Conservation (phyloP, 352 stramenopile genomes). For the Pythium phragmiticola region DNA sequence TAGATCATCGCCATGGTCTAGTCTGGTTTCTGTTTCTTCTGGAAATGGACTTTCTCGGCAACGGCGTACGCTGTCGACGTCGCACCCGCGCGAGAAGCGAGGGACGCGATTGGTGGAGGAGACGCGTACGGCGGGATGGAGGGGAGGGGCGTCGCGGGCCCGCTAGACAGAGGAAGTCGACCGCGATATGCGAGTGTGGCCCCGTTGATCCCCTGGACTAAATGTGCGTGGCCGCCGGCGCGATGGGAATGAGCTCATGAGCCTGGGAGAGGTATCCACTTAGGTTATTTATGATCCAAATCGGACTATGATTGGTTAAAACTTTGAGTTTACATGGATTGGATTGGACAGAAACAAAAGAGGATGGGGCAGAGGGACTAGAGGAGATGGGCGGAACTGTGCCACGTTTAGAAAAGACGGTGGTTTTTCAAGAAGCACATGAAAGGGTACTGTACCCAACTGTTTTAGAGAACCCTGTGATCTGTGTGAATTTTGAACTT, state of each 20-base stretch:
- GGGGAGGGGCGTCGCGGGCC: not conserved
- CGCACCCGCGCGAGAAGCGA: not conserved
- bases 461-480: not conserved
- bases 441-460: not conserved
- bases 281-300: conserved; percentile 3
- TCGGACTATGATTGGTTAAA: conserved; percentile 11
- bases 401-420: conserved; percentile 9
- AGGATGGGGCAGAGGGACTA: conserved; percentile 12
- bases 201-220: not conserved
- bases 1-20: conserved; percentile 58
- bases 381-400: not conserved
- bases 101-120: not conserved
- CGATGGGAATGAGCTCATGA: conserved; percentile 1
- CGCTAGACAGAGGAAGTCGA: not conserved
- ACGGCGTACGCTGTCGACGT: not conserved
- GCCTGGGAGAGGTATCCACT: not conserved
- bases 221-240: conserved; percentile 2
- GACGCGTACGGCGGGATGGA: not conserved
- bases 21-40: too few relatives aligned
- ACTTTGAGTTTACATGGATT: not conserved
- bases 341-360: conserved; percentile 1
- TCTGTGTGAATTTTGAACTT: too few relatives aligned
- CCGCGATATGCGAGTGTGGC: not conserved
- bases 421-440: not conserved
- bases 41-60: not conserved